Conservation (phyloP, 176 grass and related monocot genomes). For the Puccinellia tenuiflora region DNA sequence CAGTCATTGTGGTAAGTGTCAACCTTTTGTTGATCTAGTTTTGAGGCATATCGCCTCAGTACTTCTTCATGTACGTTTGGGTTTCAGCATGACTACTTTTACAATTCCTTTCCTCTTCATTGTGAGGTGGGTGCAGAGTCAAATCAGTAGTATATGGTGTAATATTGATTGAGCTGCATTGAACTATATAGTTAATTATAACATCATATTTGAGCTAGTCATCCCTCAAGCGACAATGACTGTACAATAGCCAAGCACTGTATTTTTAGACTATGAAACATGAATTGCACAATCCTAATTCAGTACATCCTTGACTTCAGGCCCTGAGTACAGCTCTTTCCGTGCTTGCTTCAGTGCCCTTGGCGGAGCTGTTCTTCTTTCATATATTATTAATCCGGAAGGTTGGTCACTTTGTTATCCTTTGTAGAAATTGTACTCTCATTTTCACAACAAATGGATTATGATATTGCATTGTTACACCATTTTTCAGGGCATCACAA, state of each 20-base stretch:
- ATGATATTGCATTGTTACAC: not conserved
- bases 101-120: not conserved
- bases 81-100: not conserved
- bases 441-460: not conserved
- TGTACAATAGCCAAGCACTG: not conserved
- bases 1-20: conserved; percentile 72
- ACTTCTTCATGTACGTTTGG: not conserved
- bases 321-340: conserved; percentile 69
- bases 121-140: not conserved
- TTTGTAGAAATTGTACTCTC: not conserved
- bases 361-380: conserved; percentile 97
- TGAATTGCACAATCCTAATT: conserved; percentile 8
- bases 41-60: not conserved
- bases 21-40: not conserved
- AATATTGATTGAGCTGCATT: not conserved
- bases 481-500: conserved; percentile 77
- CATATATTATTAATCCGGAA: conserved; percentile 96
- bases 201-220: not conserved
- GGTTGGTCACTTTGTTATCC: conserved; percentile 38
- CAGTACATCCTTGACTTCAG: conserved; percentile 35
- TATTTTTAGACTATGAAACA: not conserved
- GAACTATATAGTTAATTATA: not conserved
- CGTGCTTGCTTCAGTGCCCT: conserved; percentile 65
- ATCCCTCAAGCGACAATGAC: not conserved
- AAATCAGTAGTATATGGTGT: not conserved